Conservation (phyloP, 805 yeast species). For the Starmerella gropengiesseri region DNA sequence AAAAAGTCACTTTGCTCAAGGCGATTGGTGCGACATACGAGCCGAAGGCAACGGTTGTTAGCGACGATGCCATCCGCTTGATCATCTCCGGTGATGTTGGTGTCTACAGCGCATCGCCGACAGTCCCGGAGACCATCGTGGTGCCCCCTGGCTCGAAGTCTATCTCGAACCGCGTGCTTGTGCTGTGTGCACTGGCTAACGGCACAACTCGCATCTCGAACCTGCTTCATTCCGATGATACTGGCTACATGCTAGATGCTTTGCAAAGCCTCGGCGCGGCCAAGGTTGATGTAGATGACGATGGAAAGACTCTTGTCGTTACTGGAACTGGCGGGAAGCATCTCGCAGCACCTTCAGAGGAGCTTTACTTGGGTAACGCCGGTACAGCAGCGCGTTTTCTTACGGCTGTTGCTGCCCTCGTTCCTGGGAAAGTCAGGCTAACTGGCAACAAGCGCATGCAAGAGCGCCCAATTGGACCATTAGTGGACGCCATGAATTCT, state of each 20-base stretch:
- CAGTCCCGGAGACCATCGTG: conserved; percentile 33
- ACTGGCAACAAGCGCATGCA: conserved; percentile 98
- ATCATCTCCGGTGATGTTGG: conserved; percentile 71
- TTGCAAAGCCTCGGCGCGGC: conserved; percentile 74
- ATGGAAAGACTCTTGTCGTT: conserved; percentile 75
- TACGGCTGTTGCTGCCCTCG: conserved; percentile 66
- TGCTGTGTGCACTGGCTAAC: conserved; percentile 80
- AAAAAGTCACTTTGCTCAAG: conserved; percentile 74
- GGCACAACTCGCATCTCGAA: conserved; percentile 79
- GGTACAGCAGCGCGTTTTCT: conserved; percentile 96
- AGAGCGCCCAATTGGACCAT: conserved; percentile 91
- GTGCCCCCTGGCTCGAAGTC: conserved; percentile 96
- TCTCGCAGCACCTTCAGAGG: conserved; percentile 39
- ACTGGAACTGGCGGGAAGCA: conserved; percentile 74
- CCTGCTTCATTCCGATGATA: conserved; percentile 89
- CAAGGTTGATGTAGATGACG: conserved; percentile 65
- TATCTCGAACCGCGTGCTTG: conserved; percentile 86
- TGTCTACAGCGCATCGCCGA: conserved; percentile 39
- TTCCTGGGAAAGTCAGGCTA: conserved; percentile 42
- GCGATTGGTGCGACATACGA: conserved; percentile 84
- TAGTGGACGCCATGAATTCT: conserved; percentile 75
- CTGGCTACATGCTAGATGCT: conserved; percentile 88
- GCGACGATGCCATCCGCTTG: conserved; percentile 69
- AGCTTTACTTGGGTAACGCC: conserved; percentile 86
- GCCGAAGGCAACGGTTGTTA: conserved; percentile 71